phyloP scores from a whole-genome alignment of 257 asterid species.

The Cinchona pubescens region DNA sequence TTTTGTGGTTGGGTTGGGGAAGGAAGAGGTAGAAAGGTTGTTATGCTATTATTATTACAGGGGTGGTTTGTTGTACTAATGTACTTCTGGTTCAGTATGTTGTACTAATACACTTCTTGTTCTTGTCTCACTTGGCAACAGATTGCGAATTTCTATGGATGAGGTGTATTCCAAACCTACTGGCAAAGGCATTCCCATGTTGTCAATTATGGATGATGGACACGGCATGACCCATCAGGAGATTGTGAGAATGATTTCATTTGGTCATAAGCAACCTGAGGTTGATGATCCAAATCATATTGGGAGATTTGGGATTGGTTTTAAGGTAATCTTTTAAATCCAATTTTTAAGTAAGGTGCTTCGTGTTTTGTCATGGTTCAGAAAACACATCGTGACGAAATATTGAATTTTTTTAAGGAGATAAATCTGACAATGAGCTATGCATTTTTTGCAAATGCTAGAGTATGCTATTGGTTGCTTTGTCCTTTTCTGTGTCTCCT shows the following conservation, averaged over 20 bases:
- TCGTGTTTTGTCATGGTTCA: neutral
- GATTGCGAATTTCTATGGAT: slow-evolving; percentile 54
- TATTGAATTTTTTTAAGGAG: neutral
- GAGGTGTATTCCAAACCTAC: slow-evolving; percentile 39
- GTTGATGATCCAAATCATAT: slow-evolving; percentile 51
- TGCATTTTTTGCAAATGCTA: too few relatives aligned
- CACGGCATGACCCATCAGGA: slow-evolving; percentile 68
- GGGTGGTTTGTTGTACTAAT: neutral
- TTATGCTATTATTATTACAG: too few relatives aligned
- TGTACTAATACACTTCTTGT: slow-evolving; percentile 7
- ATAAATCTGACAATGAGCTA: neutral
- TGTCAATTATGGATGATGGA: slow-evolving; percentile 70
- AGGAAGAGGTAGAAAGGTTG: neutral
- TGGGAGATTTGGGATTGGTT: slow-evolving; percentile 81
- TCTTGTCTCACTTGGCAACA: slow-evolving; percentile 27
- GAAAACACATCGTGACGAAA: neutral
- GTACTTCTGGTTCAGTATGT: neutral
- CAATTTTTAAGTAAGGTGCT: neutral
- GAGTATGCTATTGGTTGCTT: slow-evolving; percentile 1
- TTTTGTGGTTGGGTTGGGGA: neutral
- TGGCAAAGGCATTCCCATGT: slow-evolving; percentile 60
- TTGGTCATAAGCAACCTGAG: slow-evolving; percentile 64
- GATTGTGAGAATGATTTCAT: slow-evolving; percentile 59
- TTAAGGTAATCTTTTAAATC: slow-evolving; percentile 46
- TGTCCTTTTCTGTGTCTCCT: neutral